Base-by-base conservation (phyloP, 805 yeast species). In the Candida odintsovae region DNA sequence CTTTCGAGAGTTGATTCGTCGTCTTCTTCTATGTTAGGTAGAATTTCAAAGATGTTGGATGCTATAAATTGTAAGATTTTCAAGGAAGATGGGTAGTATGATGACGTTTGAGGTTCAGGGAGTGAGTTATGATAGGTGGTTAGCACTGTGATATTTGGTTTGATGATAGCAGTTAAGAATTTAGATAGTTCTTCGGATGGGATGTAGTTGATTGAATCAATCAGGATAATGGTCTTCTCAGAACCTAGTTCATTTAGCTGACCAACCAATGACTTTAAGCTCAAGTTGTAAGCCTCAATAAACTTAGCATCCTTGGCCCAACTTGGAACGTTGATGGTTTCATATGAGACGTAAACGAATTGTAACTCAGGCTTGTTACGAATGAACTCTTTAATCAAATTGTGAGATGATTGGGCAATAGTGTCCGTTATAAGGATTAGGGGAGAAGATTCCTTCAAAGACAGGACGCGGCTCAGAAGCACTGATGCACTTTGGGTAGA, bases 381-480 rank as follows among this genome's bases (percentile, higher is more conserved):
- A 2, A 73, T 63, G 41, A 90, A 71, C 59, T 89, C 97, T 23
- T 66, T 59, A 1, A 86, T 57, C 12, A 90, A 63, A 40, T 68
- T 56, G 26, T 66, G 54, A 0, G 89, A 78, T 0, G 94, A 78
- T 62, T 90, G 97, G 0, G 75, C 69, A 10, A 89, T 64, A 1
- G 86, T 73, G 61, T 94, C 98, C 9, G 77, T 59, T 4, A 85
- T 69, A 5, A 92, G 70, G 3, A 88, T 63, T 45, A 92, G 77
- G 0, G 96, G 95, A 0, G 92, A 76, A 20, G 65, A 64, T 57
- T 94, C 98, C 52, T 82, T 86, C 43, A 87, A 66, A 3, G 81
- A 65, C 3, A 94, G 63, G 7, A 88, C 68, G 48, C 98, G 68
- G 40, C 75, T 79, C 46, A 90, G 69, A 6, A 90, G 68, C 28